Conservation (phyloP, 75 land plant genomes). For the Pinus taeda region DNA sequence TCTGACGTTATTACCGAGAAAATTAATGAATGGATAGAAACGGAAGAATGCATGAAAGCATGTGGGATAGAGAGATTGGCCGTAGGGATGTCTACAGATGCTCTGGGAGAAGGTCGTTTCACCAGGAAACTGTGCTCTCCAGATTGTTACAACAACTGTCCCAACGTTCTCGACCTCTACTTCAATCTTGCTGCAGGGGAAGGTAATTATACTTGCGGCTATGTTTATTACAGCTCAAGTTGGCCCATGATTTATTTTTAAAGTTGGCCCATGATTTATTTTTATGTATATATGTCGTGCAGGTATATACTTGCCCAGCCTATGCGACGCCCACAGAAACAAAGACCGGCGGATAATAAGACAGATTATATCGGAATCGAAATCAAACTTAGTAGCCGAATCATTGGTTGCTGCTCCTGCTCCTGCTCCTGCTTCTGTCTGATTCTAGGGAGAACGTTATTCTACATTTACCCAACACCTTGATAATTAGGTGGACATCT, state of each 20-base stretch:
- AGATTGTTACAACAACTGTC: constrained; percentile 55
- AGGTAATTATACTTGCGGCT: constrained; percentile 24
- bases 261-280: too few relatives aligned
- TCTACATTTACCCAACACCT: too few relatives aligned
- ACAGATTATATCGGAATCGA: too few relatives aligned
- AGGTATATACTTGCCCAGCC: constrained; percentile 16
- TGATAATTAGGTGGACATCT: too few relatives aligned
- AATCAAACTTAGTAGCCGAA: not conserved
- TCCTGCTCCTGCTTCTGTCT: too few relatives aligned
- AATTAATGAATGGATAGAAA: too few relatives aligned
- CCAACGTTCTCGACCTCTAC: constrained; percentile 71
- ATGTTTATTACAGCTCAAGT: too few relatives aligned
- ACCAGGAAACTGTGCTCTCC: constrained; percentile 54
- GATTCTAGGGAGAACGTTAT: too few relatives aligned
- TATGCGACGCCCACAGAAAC: constrained; percentile 10
- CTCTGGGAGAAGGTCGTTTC: constrained; percentile 40
- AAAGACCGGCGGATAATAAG: too few relatives aligned
- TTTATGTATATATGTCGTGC: not conserved
- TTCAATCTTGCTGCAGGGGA: constrained; percentile 72
- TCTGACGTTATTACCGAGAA: constrained; percentile 33
- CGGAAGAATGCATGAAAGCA: too few relatives aligned
- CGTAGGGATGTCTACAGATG: constrained; percentile 65
- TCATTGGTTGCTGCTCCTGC: not conserved
- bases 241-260: too few relatives aligned
- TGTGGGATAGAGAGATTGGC: constrained; percentile 64